A percentile compares a stretch with the other conserved stretches of the same genome.
Conservation (phyloP, 1,284 basidiomycete genomes). For the Sporisorium reilianum region DNA sequence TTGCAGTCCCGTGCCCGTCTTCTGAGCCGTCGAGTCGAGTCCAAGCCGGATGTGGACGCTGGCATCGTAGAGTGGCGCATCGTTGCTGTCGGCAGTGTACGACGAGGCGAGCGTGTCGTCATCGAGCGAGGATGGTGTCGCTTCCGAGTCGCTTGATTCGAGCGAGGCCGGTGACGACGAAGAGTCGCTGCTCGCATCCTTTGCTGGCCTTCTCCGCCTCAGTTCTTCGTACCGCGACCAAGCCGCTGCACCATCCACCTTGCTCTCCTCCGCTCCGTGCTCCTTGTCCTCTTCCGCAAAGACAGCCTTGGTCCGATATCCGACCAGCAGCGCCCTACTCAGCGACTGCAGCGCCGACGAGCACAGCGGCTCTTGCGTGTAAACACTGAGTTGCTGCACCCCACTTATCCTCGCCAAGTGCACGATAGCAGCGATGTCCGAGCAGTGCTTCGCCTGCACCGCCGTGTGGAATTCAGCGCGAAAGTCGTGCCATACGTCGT, state of each 20-base stretch:
- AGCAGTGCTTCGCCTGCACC: constrained; percentile 20
- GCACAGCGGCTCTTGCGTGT: constrained; percentile 10
- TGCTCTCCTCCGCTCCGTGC: background rate
- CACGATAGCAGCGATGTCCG: constrained; percentile 25
- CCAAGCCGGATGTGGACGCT: constrained; percentile 14
- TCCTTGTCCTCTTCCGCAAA: background rate
- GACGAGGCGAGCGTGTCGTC: constrained; percentile 47
- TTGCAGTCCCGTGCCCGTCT: background rate
- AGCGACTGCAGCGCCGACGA: constrained; percentile 3
- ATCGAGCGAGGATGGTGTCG: constrained; percentile 26
- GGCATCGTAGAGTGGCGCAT: constrained; percentile 3
- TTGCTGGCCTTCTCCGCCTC: constrained; percentile 7
- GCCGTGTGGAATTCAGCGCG: constrained; percentile 9
- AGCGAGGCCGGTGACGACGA: constrained; percentile 15
- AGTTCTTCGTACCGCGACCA: constrained; percentile 24
- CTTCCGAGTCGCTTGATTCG: constrained; percentile 43
- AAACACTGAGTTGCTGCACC: constrained; percentile 29
- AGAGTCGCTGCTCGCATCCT: constrained; percentile 6
- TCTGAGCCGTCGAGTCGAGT: background rate
- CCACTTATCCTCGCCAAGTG: constrained; percentile 35
- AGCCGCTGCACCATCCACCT: background rate
- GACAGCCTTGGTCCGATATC: constrained; percentile 23
- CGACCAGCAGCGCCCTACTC: constrained; percentile 2
- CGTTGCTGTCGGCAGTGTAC: constrained; percentile 32
- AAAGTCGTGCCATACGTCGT: constrained; percentile 19